Evolutionary conservation across 2,329 filamentous ascomycete genomes (phyloP).

Genomic region (Simplicillium sp.): DNA sequence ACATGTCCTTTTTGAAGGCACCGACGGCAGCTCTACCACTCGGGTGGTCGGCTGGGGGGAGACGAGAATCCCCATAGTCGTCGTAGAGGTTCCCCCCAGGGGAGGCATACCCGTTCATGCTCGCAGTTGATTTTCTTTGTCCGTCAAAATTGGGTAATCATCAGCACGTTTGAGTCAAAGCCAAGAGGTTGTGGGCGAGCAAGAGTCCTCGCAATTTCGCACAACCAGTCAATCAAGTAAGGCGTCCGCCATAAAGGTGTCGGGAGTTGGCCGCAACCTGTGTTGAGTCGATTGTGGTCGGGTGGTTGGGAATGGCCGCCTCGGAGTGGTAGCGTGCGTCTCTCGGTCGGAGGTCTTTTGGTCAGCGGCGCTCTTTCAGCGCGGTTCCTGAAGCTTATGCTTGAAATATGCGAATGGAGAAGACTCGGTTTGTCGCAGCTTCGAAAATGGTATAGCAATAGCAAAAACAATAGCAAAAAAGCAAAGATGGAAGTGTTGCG

Average conservation of each 20-base stretch:
- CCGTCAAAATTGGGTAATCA: slow-evolving; percentile 1
- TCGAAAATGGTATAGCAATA: no score
- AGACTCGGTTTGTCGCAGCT: no score
- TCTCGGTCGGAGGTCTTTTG: no score
- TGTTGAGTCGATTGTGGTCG: neutral
- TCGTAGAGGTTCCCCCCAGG: slow-evolving; percentile 22
- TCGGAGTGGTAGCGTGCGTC: no score
- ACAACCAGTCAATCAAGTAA: neutral
- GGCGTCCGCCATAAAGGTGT: neutral
- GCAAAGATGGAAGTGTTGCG: no score
- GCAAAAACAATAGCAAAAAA: no score
- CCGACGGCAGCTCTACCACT: slow-evolving; percentile 42
- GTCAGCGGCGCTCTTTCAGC: no score
- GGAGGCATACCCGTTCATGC: slow-evolving; percentile 29
- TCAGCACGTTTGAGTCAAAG: slow-evolving; percentile 7
- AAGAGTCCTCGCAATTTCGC: slow-evolving; percentile 2
- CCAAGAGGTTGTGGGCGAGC: slow-evolving; percentile 9
- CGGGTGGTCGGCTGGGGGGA: slow-evolving; percentile 19
- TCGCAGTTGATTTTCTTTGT: slow-evolving; percentile 6
- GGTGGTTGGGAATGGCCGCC: no score
- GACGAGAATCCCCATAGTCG: slow-evolving; percentile 22
- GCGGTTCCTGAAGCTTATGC: no score
- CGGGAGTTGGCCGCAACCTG: neutral
- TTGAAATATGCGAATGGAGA: no score
- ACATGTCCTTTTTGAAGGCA: slow-evolving; percentile 47